phyloP scores from a whole-genome alignment of 805 yeast genomes.

The Phaffomyces thermotolerans region DNA sequence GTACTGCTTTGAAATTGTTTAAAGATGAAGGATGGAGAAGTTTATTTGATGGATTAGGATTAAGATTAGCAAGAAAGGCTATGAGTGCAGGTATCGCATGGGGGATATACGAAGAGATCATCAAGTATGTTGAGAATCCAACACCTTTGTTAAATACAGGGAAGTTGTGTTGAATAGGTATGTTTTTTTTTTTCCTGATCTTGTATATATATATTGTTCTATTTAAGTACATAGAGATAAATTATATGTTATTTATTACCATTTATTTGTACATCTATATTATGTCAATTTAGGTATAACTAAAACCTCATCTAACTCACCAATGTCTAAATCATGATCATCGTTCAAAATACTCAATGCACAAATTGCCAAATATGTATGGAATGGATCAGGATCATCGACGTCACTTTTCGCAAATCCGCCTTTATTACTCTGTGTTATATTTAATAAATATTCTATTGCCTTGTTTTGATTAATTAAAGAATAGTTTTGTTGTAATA shows the following conservation, averaged over 20 bases:
- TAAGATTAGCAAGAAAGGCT: conserved; percentile 80
- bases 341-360: conserved; percentile 27
- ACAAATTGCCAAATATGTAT: conserved; percentile 55
- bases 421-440: conserved; percentile 65
- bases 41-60: conserved; percentile 76
- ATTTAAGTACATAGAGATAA: too few species aligned
- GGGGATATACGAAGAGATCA: conserved; percentile 91
- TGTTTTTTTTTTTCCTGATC: not conserved
- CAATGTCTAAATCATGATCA: not conserved
- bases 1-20: conserved; percentile 33
- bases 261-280: too few species aligned
- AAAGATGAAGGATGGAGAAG: conserved; percentile 42
- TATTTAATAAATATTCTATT: conserved; percentile 37
- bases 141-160: too few species aligned
- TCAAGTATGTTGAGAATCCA: conserved; percentile 27
- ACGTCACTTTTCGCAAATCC: conserved; percentile 69
- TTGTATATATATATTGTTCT: too few species aligned
- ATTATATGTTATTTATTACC: too few species aligned
- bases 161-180: not conserved
- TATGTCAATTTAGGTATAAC: not conserved
- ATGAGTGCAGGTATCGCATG: conserved; percentile 92
- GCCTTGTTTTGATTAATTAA: conserved; percentile 33
- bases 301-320: not conserved
- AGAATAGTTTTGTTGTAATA: conserved; percentile 4
- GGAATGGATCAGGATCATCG: conserved; percentile 65